phyloP scores from a whole-genome alignment of 257 asterid species.

The Gynochthodes officinalis region DNA sequence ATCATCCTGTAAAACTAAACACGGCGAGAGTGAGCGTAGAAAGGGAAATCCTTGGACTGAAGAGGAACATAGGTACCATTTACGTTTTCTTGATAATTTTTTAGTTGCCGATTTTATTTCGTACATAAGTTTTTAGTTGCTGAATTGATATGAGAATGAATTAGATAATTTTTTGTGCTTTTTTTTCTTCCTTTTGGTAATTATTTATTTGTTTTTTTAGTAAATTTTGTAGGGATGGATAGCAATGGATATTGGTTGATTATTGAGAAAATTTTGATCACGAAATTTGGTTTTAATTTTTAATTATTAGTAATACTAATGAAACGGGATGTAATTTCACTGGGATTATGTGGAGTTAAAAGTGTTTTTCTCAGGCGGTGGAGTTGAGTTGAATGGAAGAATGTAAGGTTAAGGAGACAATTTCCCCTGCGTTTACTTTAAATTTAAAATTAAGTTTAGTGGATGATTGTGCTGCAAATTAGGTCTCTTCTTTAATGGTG shows the following conservation, averaged over 20 bases:
- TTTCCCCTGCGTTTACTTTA: neutral
- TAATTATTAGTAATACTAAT: neutral
- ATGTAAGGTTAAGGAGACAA: neutral
- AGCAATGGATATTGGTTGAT: too few species aligned
- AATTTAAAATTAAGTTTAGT: neutral
- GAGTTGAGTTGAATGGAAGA: too few species aligned
- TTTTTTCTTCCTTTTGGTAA: too few species aligned
- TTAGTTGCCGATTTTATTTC: neutral
- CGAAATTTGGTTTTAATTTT: too few species aligned
- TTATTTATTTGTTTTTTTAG: too few species aligned
- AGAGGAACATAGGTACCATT: slow-evolving; percentile 72
- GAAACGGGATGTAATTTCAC: neutral
- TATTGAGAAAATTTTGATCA: neutral
- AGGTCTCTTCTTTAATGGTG: neutral
- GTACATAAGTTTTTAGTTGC: too few species aligned
- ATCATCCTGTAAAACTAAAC: slow-evolving; percentile 32
- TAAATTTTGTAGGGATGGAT: too few species aligned
- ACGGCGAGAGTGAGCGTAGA: slow-evolving; percentile 51
- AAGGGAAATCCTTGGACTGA: slow-evolving; percentile 89
- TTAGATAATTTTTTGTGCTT: neutral
- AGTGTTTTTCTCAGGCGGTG: neutral
- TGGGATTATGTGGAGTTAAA: neutral
- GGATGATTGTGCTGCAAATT: neutral
- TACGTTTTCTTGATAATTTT: neutral
- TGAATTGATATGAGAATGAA: too few species aligned